A percentile compares a stretch with the other conserved stretches of the same genome.
These are phyloP conservation scores for Jatropha multifida DNA, from an alignment of 441 rosid genomes.

Conservation along the genomic window DNA sequence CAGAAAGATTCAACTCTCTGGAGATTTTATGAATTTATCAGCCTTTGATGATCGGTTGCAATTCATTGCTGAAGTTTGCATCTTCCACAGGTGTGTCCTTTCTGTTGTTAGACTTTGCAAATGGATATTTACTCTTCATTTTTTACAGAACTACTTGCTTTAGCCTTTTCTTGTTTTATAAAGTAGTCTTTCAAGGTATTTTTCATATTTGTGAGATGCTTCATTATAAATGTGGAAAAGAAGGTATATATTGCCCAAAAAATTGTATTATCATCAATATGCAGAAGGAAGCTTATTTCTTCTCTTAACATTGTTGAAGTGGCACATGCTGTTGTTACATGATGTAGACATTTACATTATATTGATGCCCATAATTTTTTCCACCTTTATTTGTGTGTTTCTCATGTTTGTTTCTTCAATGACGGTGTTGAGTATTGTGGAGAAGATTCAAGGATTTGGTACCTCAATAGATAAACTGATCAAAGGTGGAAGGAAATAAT, in stretches of 20 bases:
- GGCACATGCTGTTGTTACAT: not conserved
- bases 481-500: not conserved
- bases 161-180: not conserved
- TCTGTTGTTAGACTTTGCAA: slow-evolving; percentile 3
- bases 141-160: not conserved
- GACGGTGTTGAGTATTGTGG: not conserved
- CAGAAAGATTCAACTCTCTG: slow-evolving; percentile 49
- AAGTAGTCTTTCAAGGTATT: not conserved
- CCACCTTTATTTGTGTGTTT: slow-evolving; percentile 7
- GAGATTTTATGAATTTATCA: slow-evolving; percentile 55
- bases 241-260: not conserved
- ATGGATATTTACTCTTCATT: not conserved
- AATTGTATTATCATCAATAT: not conserved
- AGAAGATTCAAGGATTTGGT: not conserved
- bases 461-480: not conserved
- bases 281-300: not conserved
- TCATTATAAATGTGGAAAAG: not conserved
- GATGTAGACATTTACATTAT: not conserved
- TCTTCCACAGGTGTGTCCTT: slow-evolving; percentile 61
- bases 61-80: slow-evolving; percentile 69
- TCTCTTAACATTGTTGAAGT: not conserved
- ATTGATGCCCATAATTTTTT: not conserved
- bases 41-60: slow-evolving; percentile 56
- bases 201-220: not conserved
- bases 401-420: not conserved